Evolutionary conservation across 2,329 filamentous ascomycete species (phyloP).

Genomic region (Fusarium cyanostomum): DNA sequence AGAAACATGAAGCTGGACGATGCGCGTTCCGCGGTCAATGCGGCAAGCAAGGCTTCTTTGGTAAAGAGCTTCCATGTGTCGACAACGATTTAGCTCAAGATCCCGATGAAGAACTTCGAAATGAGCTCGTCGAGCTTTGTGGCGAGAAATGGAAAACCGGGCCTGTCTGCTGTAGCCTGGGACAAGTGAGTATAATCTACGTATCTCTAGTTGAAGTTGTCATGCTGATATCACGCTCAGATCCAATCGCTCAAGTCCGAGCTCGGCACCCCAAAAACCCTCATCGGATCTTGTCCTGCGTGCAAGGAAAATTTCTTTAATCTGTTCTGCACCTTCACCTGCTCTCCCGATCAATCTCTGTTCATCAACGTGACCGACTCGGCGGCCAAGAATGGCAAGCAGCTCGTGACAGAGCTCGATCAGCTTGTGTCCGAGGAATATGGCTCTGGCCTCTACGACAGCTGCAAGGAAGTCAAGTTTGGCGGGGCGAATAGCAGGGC

Average conservation of each 20-base stretch:
- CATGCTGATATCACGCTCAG: constrained; percentile 53
- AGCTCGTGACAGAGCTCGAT: constrained; percentile 86
- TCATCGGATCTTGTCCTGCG: constrained; percentile 93
- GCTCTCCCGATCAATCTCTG: constrained; percentile 93
- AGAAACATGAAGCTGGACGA: constrained; percentile 83
- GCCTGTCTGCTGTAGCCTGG: constrained; percentile 83
- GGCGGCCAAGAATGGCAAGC: constrained; percentile 66
- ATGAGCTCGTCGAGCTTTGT: constrained; percentile 85
- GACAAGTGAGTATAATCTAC: constrained; percentile 69
- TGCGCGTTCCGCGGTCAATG: constrained; percentile 93
- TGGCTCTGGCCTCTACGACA: constrained; percentile 89
- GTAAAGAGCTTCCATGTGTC: constrained; percentile 87
- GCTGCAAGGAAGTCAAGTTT: constrained; percentile 99
- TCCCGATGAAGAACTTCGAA: constrained; percentile 75
- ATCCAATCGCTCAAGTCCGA: constrained; percentile 83
- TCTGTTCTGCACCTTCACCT: constrained; percentile 97
- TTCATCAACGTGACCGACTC: constrained; percentile 92
- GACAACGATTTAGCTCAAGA: constrained; percentile 86
- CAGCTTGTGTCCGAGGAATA: constrained; percentile 88
- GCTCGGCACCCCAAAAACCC: constrained; percentile 84
- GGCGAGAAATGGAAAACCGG: constrained; percentile 86
- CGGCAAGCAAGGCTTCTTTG: constrained; percentile 90
- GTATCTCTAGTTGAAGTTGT: constrained; percentile 5
- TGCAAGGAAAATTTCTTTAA: constrained; percentile 99
- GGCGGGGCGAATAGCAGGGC: constrained; percentile 92